Percentiles rank a stretch among this genome's conserved stretches.
Evolutionary conservation across 1,139 yeast genomes (phyloP).

Genomic region (Yamadazyma kanchanaburiensis): DNA sequence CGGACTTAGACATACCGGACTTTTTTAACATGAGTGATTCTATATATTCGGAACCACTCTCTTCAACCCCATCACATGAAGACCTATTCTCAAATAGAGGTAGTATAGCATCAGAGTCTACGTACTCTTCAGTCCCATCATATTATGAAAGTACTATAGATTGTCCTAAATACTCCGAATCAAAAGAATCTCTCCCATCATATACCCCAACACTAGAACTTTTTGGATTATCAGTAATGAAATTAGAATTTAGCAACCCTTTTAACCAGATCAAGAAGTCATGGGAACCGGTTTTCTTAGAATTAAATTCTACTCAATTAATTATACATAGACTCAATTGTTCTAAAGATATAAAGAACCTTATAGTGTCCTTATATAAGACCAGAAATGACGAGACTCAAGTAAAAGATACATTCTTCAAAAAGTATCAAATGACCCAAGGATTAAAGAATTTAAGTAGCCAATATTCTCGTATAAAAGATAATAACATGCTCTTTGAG

Average conservation of each 20-base stretch:
- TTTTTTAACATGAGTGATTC: too few species aligned
- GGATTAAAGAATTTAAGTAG: slow-evolving; percentile 14
- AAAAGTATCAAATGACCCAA: slow-evolving; percentile 6
- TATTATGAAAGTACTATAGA: slow-evolving; percentile 10
- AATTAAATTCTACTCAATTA: slow-evolving; percentile 56
- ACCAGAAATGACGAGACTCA: slow-evolving; percentile 8
- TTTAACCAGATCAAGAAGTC: slow-evolving; percentile 25
- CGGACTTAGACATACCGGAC: not conserved
- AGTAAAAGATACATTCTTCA: slow-evolving; percentile 2
- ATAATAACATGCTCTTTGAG: slow-evolving; percentile 37
- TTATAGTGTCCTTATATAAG: slow-evolving; percentile 28
- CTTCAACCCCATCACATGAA: too few species aligned
- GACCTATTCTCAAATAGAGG: slow-evolving; percentile 1
- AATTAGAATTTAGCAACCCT: slow-evolving; percentile 39
- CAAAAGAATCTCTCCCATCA: slow-evolving; percentile 26
- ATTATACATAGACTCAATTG: slow-evolving; percentile 35
- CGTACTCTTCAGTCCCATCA: slow-evolving; percentile 7
- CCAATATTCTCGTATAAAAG: slow-evolving; percentile 19
- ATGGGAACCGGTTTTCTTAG: slow-evolving; percentile 53
- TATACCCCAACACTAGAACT: slow-evolving; percentile 31
- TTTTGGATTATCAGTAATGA: slow-evolving; percentile 32
- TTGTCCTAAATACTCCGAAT: slow-evolving; percentile 16
- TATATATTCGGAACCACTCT: too few species aligned
- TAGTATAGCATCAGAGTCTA: slow-evolving; percentile 2
- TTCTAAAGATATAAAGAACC: slow-evolving; percentile 20